Base-by-base conservation (phyloP, 2,329 filamentous ascomycete species). In the Neopestalotiopsis sp. region DNA sequence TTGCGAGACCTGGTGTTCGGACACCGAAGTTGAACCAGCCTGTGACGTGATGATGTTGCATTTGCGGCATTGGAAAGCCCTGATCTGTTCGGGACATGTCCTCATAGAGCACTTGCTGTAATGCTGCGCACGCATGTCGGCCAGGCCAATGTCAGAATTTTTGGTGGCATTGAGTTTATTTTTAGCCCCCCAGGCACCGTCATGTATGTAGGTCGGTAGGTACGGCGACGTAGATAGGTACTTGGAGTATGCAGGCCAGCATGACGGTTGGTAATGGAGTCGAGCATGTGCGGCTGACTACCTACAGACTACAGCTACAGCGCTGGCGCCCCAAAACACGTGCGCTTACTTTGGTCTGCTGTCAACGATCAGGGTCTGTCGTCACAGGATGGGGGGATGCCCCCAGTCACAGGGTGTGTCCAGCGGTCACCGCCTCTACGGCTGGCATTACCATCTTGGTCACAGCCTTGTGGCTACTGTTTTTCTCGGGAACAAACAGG, bases 261-360 rank as follows among this genome's bases (percentile, higher is more conserved):
- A 38, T 38, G 34, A 38, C 34, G 34, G 34, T 38, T 38, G 34
- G 34, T 38, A 38, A 10, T 10, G 45, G n/a, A 2, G 24, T 28
- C 24, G 24, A 53, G 45, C 45, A 53, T 53, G 45, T 53, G n/a
- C 45, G n/a, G 45, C 45, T 53, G 45, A 53, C 45, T 53, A 53
- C 45, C 45, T 53, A 53, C 45, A 53, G 45, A 53, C 45, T 53
- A 53, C 45, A 53, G 17, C 20, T 53, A 20, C 45, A 53, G 45
- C 45, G 45, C 14, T 53, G 14, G 17, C 17, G 7, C 17, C 45
- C n/a, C 45, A 53, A 53, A 53, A 53, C 45, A 53, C 45, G 45
- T 53, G 45, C 45, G 20, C 20, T 17, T 10, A 53, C 7, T 53
- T 20, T 53, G 45, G 45, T 17, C 45, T 53, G 45, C 45, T 53